Evolutionary conservation across 441 rosid genomes (phyloP).

Genomic region (Arabidopsis lyrata): DNA sequence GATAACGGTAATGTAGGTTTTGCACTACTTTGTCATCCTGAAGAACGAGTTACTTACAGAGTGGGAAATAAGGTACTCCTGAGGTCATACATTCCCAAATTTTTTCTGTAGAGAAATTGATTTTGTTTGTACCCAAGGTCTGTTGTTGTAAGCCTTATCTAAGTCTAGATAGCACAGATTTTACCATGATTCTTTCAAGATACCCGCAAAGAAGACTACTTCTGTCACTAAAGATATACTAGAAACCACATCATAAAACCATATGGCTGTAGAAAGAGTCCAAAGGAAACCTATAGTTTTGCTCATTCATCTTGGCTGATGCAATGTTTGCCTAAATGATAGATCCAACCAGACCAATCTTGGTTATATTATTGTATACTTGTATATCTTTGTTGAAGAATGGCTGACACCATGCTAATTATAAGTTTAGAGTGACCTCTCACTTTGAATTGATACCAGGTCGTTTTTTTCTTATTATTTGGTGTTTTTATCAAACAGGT

Average conservation of each 20-base stretch:
- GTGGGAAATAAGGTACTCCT: conserved; percentile 74
- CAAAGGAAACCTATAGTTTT: conserved; percentile 15
- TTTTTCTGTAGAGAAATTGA: conserved; percentile 10
- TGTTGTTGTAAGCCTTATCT: background rate
- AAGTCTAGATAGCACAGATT: conserved; percentile 15
- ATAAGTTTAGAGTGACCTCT: conserved; percentile 10
- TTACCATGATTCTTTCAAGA: conserved; percentile 13
- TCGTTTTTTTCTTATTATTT: conserved; percentile 29
- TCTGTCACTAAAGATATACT: conserved; percentile 1
- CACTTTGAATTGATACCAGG: background rate
- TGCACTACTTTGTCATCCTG: conserved; percentile 52
- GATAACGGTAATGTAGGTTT: conserved; percentile 57
- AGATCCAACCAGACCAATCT: conserved; percentile 13
- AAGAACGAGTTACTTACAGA: conserved; percentile 77
- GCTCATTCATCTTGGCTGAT: conserved; percentile 13
- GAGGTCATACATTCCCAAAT: conserved; percentile 2
- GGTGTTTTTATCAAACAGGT: conserved; percentile 57
- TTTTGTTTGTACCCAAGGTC: conserved; percentile 10
- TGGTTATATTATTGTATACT: background rate
- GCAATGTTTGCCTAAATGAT: conserved; percentile 9
- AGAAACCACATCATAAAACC: conserved; percentile 1
- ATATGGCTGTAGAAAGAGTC: conserved; percentile 16
- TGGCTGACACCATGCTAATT: conserved; percentile 4
- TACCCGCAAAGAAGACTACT: conserved; percentile 7
- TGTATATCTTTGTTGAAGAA: conserved; percentile 20